A percentile compares a stretch with the other conserved stretches of the same genome.
Conservation (phyloP, 495 filamentous ascomycete genomes). For the Tuber indicum region DNA sequence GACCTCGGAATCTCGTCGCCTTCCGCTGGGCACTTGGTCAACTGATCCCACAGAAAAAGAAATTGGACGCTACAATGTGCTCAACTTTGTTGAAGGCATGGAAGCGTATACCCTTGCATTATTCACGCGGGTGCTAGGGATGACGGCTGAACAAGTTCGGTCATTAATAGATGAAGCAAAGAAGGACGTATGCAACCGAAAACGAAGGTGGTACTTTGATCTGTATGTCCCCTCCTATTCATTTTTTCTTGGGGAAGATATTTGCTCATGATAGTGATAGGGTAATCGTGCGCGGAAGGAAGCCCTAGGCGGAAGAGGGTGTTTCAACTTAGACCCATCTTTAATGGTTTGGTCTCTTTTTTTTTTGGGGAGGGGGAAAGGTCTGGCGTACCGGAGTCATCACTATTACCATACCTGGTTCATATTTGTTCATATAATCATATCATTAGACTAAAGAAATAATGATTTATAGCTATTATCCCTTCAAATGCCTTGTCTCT, state of each 20-base stretch:
- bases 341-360: background rate
- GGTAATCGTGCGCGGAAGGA: constrained; percentile 30
- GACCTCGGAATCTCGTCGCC: constrained; percentile 14
- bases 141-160: constrained; percentile 25
- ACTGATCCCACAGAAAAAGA: constrained; percentile 23
- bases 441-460: background rate
- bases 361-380: background rate
- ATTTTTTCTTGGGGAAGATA: background rate
- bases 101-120: constrained; percentile 33
- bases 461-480: background rate
- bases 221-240: constrained; percentile 22
- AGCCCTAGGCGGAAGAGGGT: constrained; percentile 9
- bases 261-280: constrained; percentile 6
- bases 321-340: background rate
- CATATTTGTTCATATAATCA: background rate
- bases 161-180: constrained; percentile 18
- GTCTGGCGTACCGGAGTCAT: background rate
- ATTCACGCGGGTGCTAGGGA: constrained; percentile 28
- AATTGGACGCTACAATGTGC: constrained; percentile 36
- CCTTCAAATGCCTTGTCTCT: background rate
- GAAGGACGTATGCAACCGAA: constrained; percentile 29
- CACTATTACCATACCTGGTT: background rate
- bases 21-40: constrained; percentile 36
- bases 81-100: constrained; percentile 34
- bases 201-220: constrained; percentile 32